phyloP scores from a whole-genome alignment of 148 eudicot genomes.

The Heliamphora exappendiculata region DNA sequence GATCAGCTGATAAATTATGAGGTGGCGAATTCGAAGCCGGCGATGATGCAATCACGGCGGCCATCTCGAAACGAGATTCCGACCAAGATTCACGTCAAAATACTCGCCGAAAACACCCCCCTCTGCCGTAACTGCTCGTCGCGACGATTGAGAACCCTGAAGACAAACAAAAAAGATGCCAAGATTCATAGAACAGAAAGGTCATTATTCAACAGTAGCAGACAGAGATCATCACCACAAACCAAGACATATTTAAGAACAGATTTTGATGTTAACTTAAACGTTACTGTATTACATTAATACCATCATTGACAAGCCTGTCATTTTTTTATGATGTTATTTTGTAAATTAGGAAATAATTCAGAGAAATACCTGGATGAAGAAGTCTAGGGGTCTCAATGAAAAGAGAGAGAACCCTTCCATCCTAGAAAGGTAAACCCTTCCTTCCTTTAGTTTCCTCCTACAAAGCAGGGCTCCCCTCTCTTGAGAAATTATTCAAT shows the following conservation, averaged over 20 bases:
- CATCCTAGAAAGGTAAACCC: constrained; percentile 7
- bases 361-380: constrained; percentile 17
- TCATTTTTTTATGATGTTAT: too few species aligned
- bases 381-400: constrained; percentile 4
- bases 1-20: too few species aligned
- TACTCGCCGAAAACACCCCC: constrained; percentile 9
- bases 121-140: constrained; percentile 8
- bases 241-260: too few species aligned
- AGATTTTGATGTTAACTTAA: too few species aligned
- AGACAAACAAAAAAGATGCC: neutral
- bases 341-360: neutral
- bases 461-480: constrained; percentile 23
- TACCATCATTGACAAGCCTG: too few species aligned
- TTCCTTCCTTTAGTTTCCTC: constrained; percentile 21
- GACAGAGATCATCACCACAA: too few species aligned
- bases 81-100: constrained; percentile 3
- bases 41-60: constrained; percentile 8
- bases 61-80: constrained; percentile 16
- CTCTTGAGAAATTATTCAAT: too few species aligned
- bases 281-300: too few species aligned
- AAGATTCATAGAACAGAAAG: too few species aligned
- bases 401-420: constrained; percentile 4
- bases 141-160: constrained; percentile 5
- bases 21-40: neutral
- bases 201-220: too few species aligned